phyloP scores from a whole-genome alignment of 257 asterid genomes.

The Hygrophila difformis region DNA sequence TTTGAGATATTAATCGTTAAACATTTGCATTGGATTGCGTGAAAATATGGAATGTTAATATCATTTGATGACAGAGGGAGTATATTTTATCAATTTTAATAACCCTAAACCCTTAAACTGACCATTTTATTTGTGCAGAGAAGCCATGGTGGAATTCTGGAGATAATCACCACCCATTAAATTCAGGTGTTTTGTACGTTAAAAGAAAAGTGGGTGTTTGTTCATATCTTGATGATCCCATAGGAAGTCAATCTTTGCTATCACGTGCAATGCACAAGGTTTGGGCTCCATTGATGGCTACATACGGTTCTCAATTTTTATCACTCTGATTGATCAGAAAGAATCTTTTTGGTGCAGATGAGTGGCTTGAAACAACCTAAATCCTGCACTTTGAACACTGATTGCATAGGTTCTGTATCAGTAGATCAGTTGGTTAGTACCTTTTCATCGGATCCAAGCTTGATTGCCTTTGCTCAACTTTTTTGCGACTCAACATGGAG shows the following conservation, averaged over 20 bases:
- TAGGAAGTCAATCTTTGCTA: slow-evolving; percentile 87
- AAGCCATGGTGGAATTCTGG: slow-evolving; percentile 92
- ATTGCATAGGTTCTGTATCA: slow-evolving; percentile 43
- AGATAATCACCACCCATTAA: slow-evolving; percentile 72
- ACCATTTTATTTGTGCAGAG: slow-evolving; percentile 54
- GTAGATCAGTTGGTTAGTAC: slow-evolving; percentile 91
- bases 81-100: too few species aligned
- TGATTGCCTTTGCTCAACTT: slow-evolving; percentile 88
- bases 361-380: slow-evolving; percentile 55
- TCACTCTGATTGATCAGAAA: slow-evolving; percentile 16
- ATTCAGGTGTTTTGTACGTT: slow-evolving; percentile 79
- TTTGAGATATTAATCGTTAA: too few species aligned
- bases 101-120: too few species aligned
- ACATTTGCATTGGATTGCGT: background rate
- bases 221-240: slow-evolving; percentile 92
- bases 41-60: slow-evolving; percentile 13
- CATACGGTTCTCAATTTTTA: slow-evolving; percentile 9
- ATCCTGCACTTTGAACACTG: slow-evolving; percentile 28
- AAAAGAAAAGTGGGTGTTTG: slow-evolving; percentile 96
- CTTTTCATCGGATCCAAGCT: slow-evolving; percentile 90
- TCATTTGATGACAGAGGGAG: too few species aligned
- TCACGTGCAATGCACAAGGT: slow-evolving; percentile 98
- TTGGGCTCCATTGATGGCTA: slow-evolving; percentile 12
- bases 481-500: slow-evolving; percentile 70
- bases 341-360: slow-evolving; percentile 41